Conservation (phyloP, 129 eudicot genomes). For the Scalesia atractyloides region DNA sequence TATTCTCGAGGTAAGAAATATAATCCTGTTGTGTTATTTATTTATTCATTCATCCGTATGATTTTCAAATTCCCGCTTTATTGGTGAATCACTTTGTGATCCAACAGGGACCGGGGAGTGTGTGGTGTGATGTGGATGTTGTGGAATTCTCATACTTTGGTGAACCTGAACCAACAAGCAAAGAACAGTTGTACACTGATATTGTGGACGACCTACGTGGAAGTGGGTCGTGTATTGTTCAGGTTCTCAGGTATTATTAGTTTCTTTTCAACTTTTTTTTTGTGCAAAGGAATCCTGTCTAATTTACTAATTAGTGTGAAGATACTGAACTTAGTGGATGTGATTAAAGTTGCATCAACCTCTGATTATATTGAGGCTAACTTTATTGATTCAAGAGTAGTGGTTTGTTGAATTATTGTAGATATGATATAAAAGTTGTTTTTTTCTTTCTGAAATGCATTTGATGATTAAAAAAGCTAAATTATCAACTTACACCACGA, state of each 20-base stretch:
- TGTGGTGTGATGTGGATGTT: conserved; percentile 98
- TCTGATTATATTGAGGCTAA: neutral
- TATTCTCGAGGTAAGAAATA: conserved; percentile 65
- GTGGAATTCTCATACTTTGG: conserved; percentile 94
- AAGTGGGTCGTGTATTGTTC: conserved; percentile 86
- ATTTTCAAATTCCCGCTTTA: neutral
- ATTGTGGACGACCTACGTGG: conserved; percentile 97
- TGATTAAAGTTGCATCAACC: neutral
- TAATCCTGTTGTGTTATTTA: neutral
- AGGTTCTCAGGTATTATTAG: conserved; percentile 78
- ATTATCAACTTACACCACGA: neutral
- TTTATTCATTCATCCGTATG: conserved; percentile 5
- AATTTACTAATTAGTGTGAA: no score
- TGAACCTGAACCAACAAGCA: conserved; percentile 80
- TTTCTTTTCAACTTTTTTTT: neutral
- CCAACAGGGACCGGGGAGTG: conserved; percentile 94
- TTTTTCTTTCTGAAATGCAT: neutral
- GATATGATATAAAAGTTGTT: neutral
- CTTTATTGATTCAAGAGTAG: conserved; percentile 4
- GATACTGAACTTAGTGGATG: neutral
- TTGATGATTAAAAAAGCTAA: neutral
- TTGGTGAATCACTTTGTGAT: conserved; percentile 24
- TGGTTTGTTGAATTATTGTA: conserved; percentile 17
- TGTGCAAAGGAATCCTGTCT: neutral
- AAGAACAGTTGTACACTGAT: conserved; percentile 87